phyloP scores from a whole-genome alignment of 1,284 basidiomycete genomes.

The Peniophora sp. region DNA sequence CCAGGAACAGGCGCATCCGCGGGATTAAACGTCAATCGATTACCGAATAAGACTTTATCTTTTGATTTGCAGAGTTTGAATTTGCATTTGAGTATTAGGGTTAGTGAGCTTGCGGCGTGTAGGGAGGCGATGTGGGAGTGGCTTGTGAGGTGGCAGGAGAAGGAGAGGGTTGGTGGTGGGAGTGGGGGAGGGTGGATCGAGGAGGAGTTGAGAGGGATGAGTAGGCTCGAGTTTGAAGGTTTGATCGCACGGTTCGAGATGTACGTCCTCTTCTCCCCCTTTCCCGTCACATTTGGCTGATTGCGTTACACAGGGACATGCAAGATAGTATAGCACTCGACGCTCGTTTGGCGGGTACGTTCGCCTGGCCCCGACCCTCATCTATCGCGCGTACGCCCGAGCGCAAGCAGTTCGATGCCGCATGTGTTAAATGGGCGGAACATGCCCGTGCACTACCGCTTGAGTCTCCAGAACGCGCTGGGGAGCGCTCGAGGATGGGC shows the following conservation, averaged over 20 bases:
- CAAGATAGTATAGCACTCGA: conserved; percentile 43
- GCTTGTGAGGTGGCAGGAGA: conserved; percentile 41
- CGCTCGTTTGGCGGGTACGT: conserved; percentile 35
- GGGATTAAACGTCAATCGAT: conserved; percentile 16
- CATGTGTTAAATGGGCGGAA: conserved; percentile 46
- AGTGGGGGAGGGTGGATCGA: conserved; percentile 17
- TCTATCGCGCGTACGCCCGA: conserved; percentile 29
- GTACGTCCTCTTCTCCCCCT: conserved; percentile 29
- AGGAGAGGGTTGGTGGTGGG: conserved; percentile 2
- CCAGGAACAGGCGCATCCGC: neutral
- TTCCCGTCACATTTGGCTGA: conserved; percentile 3
- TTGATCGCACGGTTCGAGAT: conserved; percentile 48
- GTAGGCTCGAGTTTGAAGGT: conserved; percentile 49
- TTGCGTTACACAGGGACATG: conserved; percentile 45
- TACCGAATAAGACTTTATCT: conserved; percentile 43
- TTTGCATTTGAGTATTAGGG: conserved; percentile 48
- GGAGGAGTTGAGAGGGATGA: conserved; percentile 37
- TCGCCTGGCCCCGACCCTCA: conserved; percentile 34
- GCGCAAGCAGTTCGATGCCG: conserved; percentile 44
- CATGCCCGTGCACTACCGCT: neutral
- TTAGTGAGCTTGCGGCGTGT: conserved; percentile 54
- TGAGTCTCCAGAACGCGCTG: conserved; percentile 4
- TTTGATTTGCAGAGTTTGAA: conserved; percentile 51
- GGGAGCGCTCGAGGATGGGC: conserved; percentile 6
- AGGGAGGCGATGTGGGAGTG: conserved; percentile 73